Base-by-base conservation (phyloP, 2,329 filamentous ascomycete genomes). In the Aspergillus udagawae region DNA sequence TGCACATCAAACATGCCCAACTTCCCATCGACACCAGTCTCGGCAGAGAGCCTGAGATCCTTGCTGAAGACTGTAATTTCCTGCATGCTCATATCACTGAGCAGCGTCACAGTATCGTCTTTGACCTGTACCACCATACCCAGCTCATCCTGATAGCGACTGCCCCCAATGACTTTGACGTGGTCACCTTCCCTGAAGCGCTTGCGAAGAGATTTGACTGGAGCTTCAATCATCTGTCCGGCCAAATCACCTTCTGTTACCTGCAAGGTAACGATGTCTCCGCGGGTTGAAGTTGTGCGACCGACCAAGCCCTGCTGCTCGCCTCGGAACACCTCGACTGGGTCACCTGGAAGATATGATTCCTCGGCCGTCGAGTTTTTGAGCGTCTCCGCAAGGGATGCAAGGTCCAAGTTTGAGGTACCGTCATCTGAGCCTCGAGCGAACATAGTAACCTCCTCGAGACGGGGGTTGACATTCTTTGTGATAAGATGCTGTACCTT, bases 51-150 rank as follows among this genome's bases (percentile, higher is more conserved):
- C 64, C 95, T 86, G 59, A 99, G 78, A 77, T 99, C 94, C 73
- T 96, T 97, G 79, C 93, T 97, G 72, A 99, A 99, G 35, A 99
- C 94, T 0, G 92, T 97, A 65, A 99, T 92, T 72, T 99, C 94
- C 53, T 88, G 87, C 75, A 94, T 93, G 59, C 86, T 94, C 72
- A 94, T 91, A 76, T 99, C 94, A 50, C 91, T 96, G 63, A 99
- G 80, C 63, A 99, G 80, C 1, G 94, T 97, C 57, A 99, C 92
- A 42, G 90, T 87, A 72, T 99, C 94, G 59, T 96, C 91, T 51
- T 86, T 88, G 64, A 97, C 94, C 73, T 91, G 91, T 63, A 97
- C 92, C 52, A 99, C 92, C 85, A 97, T 96, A 75, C 94, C 94
- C 48, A 97, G 89, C 76, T 99, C 94, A 66, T 97, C 94, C 55